Evolutionary conservation across 192 early-diverging fungal genomes (phyloP).

Genomic region (Thamnidium elegans): DNA sequence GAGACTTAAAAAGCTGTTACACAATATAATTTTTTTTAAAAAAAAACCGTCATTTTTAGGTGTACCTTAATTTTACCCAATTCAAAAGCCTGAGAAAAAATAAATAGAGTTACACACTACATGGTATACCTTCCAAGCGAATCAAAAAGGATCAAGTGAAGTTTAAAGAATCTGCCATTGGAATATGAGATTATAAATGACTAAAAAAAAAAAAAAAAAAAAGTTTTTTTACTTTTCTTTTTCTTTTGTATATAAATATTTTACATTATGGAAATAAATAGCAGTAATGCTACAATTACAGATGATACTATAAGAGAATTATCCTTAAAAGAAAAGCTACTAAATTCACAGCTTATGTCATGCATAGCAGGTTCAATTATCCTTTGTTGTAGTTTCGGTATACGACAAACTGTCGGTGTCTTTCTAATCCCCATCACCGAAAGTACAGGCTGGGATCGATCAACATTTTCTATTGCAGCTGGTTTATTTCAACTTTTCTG

Average conservation of each 20-base stretch:
- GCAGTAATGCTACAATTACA: not conserved
- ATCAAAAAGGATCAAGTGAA: slow-evolving; percentile 68
- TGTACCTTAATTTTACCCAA: slow-evolving; percentile 53
- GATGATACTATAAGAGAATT: too few species aligned
- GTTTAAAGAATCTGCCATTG: not conserved
- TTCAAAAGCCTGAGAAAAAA: not conserved
- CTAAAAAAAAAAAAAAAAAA: not conserved
- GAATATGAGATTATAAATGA: too few species aligned
- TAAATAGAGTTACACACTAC: slow-evolving; percentile 86
- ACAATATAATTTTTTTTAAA: too few species aligned
- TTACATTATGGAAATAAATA: not conserved
- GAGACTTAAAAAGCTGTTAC: too few species aligned
- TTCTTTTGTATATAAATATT: not conserved
- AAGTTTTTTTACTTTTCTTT: not conserved
- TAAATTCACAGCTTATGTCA: slow-evolving; percentile 6
- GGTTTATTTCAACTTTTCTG: slow-evolving; percentile 33
- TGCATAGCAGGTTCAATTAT: slow-evolving; percentile 28
- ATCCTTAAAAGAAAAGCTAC: not conserved
- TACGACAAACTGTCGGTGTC: slow-evolving; percentile 35
- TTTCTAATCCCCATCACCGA: slow-evolving; percentile 31
- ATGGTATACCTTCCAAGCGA: slow-evolving; percentile 88
- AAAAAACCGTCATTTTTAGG: too few species aligned
- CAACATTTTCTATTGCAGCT: slow-evolving; percentile 29
- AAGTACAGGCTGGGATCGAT: slow-evolving; percentile 29
- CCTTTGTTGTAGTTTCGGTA: slow-evolving; percentile 31